These are phyloP conservation scores for Penicillium bovifimosum DNA, from an alignment of 495 filamentous ascomycete genomes.

Conservation along the genomic window DNA sequence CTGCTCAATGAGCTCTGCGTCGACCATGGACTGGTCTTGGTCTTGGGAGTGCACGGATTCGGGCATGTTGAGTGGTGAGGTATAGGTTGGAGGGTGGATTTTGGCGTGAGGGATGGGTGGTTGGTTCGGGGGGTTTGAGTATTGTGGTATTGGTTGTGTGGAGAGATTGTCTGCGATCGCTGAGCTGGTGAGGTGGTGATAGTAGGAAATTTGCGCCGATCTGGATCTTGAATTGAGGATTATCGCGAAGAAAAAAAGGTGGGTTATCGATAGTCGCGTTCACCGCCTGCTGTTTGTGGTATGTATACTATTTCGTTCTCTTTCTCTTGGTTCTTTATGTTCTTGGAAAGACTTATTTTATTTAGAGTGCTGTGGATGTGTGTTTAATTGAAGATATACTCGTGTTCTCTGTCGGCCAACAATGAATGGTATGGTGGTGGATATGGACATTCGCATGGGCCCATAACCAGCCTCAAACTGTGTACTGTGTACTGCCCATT, in stretches of 20 bases:
- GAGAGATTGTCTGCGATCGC: background rate
- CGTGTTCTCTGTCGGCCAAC: too few species aligned
- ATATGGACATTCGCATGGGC: too few species aligned
- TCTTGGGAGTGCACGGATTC: conserved; percentile 40
- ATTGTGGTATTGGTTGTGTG: background rate
- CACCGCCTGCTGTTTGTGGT: conserved; percentile 21
- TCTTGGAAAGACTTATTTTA: too few species aligned
- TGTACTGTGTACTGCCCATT: too few species aligned
- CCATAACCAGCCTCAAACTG: too few species aligned
- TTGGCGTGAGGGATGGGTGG: background rate
- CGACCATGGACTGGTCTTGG: conserved; percentile 51
- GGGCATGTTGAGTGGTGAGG: conserved; percentile 27
- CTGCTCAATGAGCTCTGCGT: conserved; percentile 34
- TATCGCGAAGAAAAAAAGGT: conserved; percentile 27
- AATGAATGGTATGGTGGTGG: too few species aligned
- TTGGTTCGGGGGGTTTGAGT: background rate
- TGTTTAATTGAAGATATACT: too few species aligned
- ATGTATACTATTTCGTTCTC: too few species aligned
- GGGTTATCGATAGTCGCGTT: conserved; percentile 28
- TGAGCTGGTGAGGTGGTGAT: background rate
- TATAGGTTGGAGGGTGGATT: background rate
- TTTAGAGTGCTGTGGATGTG: too few species aligned
- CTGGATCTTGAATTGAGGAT: conserved; percentile 6
- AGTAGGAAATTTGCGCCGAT: conserved; percentile 5
- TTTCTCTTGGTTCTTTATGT: too few species aligned